These are phyloP conservation scores for Erythrophleum fordii DNA, from an alignment of 306 rosid species.

Conservation along the genomic window DNA sequence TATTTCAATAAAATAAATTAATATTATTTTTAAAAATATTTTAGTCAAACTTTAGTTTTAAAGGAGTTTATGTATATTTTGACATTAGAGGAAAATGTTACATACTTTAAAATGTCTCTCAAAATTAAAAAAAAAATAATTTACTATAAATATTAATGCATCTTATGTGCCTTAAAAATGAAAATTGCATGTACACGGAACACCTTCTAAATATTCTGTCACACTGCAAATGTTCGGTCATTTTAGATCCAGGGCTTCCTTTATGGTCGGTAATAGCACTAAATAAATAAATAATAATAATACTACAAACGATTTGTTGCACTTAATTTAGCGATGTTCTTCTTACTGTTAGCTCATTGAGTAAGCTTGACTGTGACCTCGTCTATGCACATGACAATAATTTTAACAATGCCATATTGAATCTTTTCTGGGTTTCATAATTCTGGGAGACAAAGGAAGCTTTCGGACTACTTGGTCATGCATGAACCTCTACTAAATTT, in stretches of 20 bases:
- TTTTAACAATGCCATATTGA: neutral
- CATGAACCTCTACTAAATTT: neutral
- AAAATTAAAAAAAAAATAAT: no score
- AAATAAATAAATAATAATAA: neutral
- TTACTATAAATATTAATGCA: neutral
- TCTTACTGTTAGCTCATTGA: neutral
- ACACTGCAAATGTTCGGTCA: neutral
- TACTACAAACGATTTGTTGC: neutral
- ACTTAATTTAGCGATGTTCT: neutral
- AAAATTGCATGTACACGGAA: neutral
- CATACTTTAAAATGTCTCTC: no score
- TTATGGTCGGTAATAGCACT: no score
- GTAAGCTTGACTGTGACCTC: neutral
- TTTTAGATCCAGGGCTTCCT: neutral
- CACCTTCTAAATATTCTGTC: no score
- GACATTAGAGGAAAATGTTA: no score
- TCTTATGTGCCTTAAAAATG: neutral
- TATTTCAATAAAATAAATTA: no score
- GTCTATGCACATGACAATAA: neutral
- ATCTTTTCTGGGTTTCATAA: neutral
- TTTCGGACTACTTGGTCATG: neutral
- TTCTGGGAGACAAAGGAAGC: neutral
- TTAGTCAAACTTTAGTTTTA: no score
- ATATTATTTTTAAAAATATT: no score
- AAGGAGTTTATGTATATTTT: no score